A percentile compares a stretch with the other conserved stretches of the same genome.
phyloP scores from a whole-genome alignment of 2,329 filamentous ascomycete species.

The Xylaria hypoxylon region DNA sequence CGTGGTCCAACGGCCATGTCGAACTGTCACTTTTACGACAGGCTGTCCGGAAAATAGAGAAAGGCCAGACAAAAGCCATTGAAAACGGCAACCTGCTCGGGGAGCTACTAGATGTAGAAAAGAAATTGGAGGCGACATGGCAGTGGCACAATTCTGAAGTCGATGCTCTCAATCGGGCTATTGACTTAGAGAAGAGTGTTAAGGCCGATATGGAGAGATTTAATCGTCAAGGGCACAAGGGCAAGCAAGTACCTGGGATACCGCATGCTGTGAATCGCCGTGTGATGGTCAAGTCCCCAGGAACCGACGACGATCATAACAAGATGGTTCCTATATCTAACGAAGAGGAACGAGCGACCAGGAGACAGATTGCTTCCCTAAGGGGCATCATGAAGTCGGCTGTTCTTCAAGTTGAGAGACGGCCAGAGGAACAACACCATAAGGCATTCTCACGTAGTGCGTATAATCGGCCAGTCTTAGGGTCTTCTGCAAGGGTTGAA shows the following conservation, averaged over 20 bases:
- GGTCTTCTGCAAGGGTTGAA: conserved; percentile 19
- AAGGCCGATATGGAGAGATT: conserved; percentile 11
- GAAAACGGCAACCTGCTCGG: conserved; percentile 39
- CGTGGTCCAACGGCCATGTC: conserved; percentile 42
- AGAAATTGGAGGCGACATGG: conserved; percentile 39
- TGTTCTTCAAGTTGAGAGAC: conserved; percentile 6
- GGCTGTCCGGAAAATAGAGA: conserved; percentile 38
- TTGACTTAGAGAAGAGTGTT: conserved; percentile 20
- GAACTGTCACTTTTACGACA: conserved; percentile 41
- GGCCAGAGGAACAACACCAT: conserved; percentile 26
- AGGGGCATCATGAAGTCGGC: conserved; percentile 48
- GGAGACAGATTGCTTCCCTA: conserved; percentile 43
- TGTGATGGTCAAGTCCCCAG: conserved; percentile 46
- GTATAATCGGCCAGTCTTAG: conserved; percentile 49
- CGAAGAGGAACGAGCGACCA: conserved; percentile 47
- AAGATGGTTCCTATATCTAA: conserved; percentile 44
- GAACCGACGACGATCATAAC: conserved; percentile 38
- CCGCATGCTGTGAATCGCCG: conserved; percentile 40
- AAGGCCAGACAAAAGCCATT: conserved; percentile 37
- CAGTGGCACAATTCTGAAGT: conserved; percentile 36
- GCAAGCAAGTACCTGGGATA: conserved; percentile 4
- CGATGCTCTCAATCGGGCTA: conserved; percentile 28
- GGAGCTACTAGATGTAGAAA: conserved; percentile 41
- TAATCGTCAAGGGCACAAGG: background rate
- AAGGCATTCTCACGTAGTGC: conserved; percentile 41